Evolutionary conservation across 1,284 basidiomycete species (phyloP).

Genomic region (Fistulina hepatica): DNA sequence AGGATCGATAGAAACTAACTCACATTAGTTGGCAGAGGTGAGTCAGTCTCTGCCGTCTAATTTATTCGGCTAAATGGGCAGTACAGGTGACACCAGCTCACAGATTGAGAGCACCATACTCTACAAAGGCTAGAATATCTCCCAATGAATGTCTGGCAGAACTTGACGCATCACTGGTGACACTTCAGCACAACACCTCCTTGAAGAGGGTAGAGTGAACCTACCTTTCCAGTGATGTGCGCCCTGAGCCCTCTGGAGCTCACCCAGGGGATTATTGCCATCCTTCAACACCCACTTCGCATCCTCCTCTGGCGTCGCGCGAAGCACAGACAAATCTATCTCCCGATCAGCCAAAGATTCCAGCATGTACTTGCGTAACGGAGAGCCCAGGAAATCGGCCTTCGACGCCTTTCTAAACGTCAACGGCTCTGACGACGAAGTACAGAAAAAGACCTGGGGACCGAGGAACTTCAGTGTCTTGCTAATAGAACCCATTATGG

Average conservation of each 20-base stretch:
- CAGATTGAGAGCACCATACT: constrained; percentile 8
- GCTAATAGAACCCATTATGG: not conserved
- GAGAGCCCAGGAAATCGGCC: constrained; percentile 56
- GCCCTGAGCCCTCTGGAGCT: constrained; percentile 50
- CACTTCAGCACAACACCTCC: constrained; percentile 8
- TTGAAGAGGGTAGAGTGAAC: constrained; percentile 19
- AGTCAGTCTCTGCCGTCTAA: constrained; percentile 2
- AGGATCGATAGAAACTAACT: too few relatives aligned
- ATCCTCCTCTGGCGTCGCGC: constrained; percentile 27
- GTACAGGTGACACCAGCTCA: too few relatives aligned
- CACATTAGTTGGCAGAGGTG: too few relatives aligned
- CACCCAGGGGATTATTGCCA: constrained; percentile 43
- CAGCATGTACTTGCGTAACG: constrained; percentile 47
- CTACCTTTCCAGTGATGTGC: constrained; percentile 68
- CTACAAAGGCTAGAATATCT: constrained; percentile 35
- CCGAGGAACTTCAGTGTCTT: constrained; percentile 1
- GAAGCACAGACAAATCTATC: constrained; percentile 38
- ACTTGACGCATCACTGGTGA: constrained; percentile 47
- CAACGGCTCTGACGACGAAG: constrained; percentile 42
- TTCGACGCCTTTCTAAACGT: constrained; percentile 49
- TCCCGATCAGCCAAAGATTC: constrained; percentile 38
- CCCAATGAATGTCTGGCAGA: constrained; percentile 49
- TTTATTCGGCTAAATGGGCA: not conserved
- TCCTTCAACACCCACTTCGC: constrained; percentile 48
- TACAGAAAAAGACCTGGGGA: constrained; percentile 69